Base-by-base conservation (phyloP, 2,329 filamentous ascomycete genomes). In the Ceratocystis eucalypticola region DNA sequence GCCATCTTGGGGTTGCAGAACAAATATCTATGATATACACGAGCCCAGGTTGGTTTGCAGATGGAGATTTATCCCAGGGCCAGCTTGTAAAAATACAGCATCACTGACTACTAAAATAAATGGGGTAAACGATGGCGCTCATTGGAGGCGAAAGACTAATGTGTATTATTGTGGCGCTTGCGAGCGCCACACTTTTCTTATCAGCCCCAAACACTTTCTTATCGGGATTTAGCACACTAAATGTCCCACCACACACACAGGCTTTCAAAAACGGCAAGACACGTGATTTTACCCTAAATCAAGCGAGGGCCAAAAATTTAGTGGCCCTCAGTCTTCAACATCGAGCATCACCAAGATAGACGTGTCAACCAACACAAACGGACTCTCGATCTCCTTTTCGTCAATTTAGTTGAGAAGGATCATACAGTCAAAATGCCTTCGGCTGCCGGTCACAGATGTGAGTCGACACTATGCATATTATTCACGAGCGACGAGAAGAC, bases 371-470 rank as follows among this genome's bases (percentile, higher is more conserved):
- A 75, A 69, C 73, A 75, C 70, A 72, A 74, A 62, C 67, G 65
- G 65, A 65, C 61, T 62, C 65, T 61, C 61, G 64, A 65, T 73
- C 72, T 76, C 74, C 73, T 74, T 75, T 72, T 74, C 72, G 74
- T 74, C 73, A 74, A 72, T 73, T 75, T 74, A 76, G 75, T 78
- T 75, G 75, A 74, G 77, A 68, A 70, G 68, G 68, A 70, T 68
- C 62, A 69, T 67, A 70, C 67, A 80, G 80, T 80, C 87, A 91
- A 84, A 79, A 94, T 94, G 89, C 85, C 88, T 88, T 87, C 88
- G 77, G 88, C 90, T 85, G 83, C 87, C 77, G 88, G 88, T 81
- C 88, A 92, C 86, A 86, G 89, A 88, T 83, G 89, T 93, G 81
- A 89, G 89, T 89, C 70, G 28, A 53, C 17, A 66, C 45, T 41